Evolutionary conservation across 2,329 filamentous ascomycete genomes (phyloP), one percentile per base, ranked within the genome.

Genomic region (Ophiostoma perfectum): DNA sequence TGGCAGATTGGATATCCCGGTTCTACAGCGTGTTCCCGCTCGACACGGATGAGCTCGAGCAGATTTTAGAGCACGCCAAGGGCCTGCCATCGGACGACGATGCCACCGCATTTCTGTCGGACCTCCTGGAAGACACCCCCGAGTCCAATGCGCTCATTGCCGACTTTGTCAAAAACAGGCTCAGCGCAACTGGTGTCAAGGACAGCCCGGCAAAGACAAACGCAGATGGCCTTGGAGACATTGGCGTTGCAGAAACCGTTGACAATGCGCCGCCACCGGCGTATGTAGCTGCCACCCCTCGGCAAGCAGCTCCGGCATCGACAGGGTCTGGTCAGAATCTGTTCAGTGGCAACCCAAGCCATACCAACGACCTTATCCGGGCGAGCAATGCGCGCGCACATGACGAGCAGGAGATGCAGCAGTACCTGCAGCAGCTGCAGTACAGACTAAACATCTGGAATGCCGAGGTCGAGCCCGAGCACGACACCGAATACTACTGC

Each of bases 391-490:
- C 64, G 66, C 47, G 68, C 5, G 58, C 58, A 5, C 58, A 16
- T 6, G 58, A 62, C 11, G 58, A 70, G 77, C 78, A 80, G 76
- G 74, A 79, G 45, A 81, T 82, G 78, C 79, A 81, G 68, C 77
- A 79, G 62, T 52, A 72, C 27, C 73, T 82, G 4, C 79, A 80
- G 67, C 74, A 64, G n/a, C 70, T 82, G 4, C 80, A 82, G 67
- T 74, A 73, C 12, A 67, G 74, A 45, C 78, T 78, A 71, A 67
- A 71, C 12, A 80, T 82, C 58, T 82, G 78, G 74, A 82, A 82
- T 70, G 75, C 73, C 65, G 80, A 82, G 65, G 78, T 82, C 58
- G 80, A 82, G 70, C 81, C 81, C 9, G 80, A 82, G 67, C 80
- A 82, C 70, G 79, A 81, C 8, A 73, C 74, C 11, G 78, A 80